Base-by-base conservation (phyloP, 1,284 basidiomycete species). In the Microstroma glucosiphilum region DNA sequence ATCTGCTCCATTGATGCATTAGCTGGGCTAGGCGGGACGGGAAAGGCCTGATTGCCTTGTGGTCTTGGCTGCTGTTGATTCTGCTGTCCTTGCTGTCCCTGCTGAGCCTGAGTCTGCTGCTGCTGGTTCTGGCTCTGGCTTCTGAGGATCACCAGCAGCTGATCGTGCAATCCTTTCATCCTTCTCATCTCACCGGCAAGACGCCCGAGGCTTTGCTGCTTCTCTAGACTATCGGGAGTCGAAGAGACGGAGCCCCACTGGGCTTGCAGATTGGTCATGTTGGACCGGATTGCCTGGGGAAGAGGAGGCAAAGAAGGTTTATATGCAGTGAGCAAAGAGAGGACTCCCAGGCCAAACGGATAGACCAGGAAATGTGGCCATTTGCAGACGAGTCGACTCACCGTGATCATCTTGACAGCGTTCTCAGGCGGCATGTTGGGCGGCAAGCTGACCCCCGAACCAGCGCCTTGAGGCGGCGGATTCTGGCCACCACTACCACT, bases 161-260 rank as follows among this genome's bases (percentile, higher is more conserved):
- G 70, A 12, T 46, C 65, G 26, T 64, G 65, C 64, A 69, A 65
- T 46, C 64, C 59, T 58, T 73, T 69, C 40, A 76, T 56, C 0
- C 69, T 63, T 26, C 67, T 72, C 65, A 77, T 67, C 60, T 76
- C 72, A 0, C 43, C 60, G 1, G 72, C 70, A 12, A 77, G 61
- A 26, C 69, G 69, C 48, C 71, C 68, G 53, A 71, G 69, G 8
- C 69, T 68, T 12, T 65, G 67, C 25, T 65, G 67, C 61, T 76
- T 77, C 40, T 65, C 69, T 0, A 68, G 70, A 1, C 70, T 64
- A 56, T 77, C 73, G 0, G 69, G 73, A 60, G 74, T 71, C 6
- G 63, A 59, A 7, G 62, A 66, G n/a, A 75, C 64, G 43, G 69
- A 63, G 11, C 68, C 64, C 73, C 73, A 77, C 56, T 77, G 75